phyloP scores from a whole-genome alignment of 108 stramenopile species.

The Cylindrotheca fusiformis region DNA sequence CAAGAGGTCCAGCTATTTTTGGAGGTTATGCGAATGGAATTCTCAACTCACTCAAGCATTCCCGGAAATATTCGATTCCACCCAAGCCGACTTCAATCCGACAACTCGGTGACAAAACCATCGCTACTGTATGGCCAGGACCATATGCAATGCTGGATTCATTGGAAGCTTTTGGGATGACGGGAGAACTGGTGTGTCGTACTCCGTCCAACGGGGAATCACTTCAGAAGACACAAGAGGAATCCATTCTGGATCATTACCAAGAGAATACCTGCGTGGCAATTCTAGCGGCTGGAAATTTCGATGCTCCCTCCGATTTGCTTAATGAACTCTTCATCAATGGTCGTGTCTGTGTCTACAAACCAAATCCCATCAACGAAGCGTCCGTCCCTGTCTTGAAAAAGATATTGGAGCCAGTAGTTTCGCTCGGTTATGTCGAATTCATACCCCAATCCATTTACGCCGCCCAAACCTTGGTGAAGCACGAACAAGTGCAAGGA shows the following conservation, averaged over 20 bases:
- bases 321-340: slow-evolving; percentile 16
- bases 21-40: slow-evolving; percentile 20
- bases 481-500: slow-evolving; percentile 19
- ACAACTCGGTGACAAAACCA: neutral
- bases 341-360: slow-evolving; percentile 15
- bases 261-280: neutral
- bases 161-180: slow-evolving; percentile 16
- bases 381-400: neutral
- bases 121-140: slow-evolving; percentile 1
- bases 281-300: slow-evolving; percentile 18
- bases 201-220: neutral
- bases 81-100: neutral
- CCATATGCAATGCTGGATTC: neutral
- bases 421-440: neutral
- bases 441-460: neutral
- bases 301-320: slow-evolving; percentile 17
- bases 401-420: slow-evolving; percentile 16
- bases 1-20: slow-evolving; percentile 7
- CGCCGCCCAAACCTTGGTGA: slow-evolving; percentile 6
- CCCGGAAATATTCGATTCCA: neutral
- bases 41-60: slow-evolving; percentile 4
- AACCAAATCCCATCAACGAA: slow-evolving; percentile 19
- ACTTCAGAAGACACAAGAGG: neutral
- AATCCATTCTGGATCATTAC: neutral
- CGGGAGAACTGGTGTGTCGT: slow-evolving; percentile 5